Evolutionary conservation across 768 basidiomycete species (phyloP), one percentile per base, ranked within the genome.

Genomic region (Leucogyrophana mollusca): DNA sequence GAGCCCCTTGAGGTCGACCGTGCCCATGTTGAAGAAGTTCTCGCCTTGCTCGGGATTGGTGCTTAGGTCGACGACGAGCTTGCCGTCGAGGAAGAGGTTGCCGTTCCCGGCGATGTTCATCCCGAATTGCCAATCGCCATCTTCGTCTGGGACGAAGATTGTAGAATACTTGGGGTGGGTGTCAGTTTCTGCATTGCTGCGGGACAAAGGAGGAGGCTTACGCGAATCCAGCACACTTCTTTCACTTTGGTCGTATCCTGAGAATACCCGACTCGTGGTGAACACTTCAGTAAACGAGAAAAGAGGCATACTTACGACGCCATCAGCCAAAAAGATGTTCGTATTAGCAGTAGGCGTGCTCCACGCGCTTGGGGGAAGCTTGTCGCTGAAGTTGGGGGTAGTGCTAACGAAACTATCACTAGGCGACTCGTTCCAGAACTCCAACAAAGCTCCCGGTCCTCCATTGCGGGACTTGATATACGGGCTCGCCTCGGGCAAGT

Each of bases 91-190:
- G 66, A 75, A 83, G 17, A 85, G 62, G 53, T 73, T 77, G 18
- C 71, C 76, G 5, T 55, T 45, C 17, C 76, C 76, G 13, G 73
- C 70, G 38, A 73, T 51, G 53, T 61, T 73, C 43, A 77, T 55
- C 3, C 73, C 74, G 39, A 84, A 61, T 44, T 78, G 73, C 68
- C 75, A 72, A 56, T 79, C 69, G 18, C 78, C 70, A 59, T 71
- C 60, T 68, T 79, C 69, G 56, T 80, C 70, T 30, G 79, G 80
- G 23, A 66, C 61, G 60, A 81, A 77, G 24, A 57, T 69, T 5
- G 73, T 61, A 5, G 67, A 64, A 40, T 69, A 73, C 73, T 76
- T 33, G 2, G 18, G 32, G 20, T 21, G 16, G 47, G 47, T 38
- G 62, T 58, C 34, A 52, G 57, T 25, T 27, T 13, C 21, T 42